Base-by-base conservation (phyloP, 1,284 basidiomycete species). In the Apiotrichum laibachii region DNA sequence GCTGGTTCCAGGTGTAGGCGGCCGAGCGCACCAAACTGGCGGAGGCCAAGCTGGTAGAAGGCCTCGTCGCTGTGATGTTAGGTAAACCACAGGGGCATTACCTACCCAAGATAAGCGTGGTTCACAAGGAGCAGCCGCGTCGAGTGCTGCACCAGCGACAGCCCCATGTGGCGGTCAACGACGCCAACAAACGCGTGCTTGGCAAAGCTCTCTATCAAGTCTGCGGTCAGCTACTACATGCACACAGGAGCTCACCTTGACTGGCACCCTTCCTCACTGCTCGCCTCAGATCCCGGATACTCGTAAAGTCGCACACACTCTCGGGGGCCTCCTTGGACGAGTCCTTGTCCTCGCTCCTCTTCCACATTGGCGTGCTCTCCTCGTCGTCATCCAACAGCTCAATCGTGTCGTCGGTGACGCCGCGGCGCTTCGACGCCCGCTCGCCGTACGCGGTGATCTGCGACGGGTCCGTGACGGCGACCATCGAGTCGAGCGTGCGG, bases 171-270 rank as follows among this genome's bases (percentile, higher is more conserved):
- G 10, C 87, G 75, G 72, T 97, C 93, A 6, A 94, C 91, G 26
- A 98, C 86, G 1, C 95, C 95, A 37, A 99, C 93, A 71, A 96
- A 97, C 0, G 86, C 89, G 70, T 97, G 92, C 47, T 90, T 88
- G 63, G 87, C 83, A 39, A 99, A 72, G 42, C 98, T 88, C 65
- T 93, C 89, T 0, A 85, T 85, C 18, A 97, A 80, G 43, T 86
- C 93, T 94, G 69, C 5, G 10, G 56, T 56, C 37, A 55, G 59
- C 51, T 53, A 37, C 7, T 31, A n/a, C n/a, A n/a, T 13, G 11
- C 26, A 18, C 2, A n/a, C 39, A n/a, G n/a, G n/a, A 35, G 80
- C 85, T 70, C 70, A 93, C 92, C 84, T 63, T 82, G 75, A 73
- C 94, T 90, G 60, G 85, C 85, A 13, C 79, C 80, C 66, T 86